Evolutionary conservation across 495 filamentous ascomycete genomes (phyloP).

Genomic region (Acidiella bohemica): DNA sequence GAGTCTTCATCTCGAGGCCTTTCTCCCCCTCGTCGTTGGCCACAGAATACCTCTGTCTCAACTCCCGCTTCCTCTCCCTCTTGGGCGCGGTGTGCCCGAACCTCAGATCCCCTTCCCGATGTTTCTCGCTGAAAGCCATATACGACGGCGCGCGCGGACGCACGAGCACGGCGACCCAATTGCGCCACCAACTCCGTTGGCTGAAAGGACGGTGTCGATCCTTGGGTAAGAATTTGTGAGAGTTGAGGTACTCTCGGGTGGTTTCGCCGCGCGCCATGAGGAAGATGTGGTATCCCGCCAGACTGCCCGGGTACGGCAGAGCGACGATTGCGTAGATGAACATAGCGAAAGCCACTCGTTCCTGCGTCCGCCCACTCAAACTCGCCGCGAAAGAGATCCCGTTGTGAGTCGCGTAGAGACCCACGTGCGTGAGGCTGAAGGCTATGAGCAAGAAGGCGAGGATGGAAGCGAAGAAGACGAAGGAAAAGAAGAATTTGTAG

Average conservation of each 20-base stretch:
- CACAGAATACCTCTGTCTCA: constrained; percentile 13
- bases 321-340: constrained; percentile 66
- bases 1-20: constrained; percentile 10
- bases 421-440: constrained; percentile 63
- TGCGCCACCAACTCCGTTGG: constrained; percentile 60
- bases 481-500: constrained; percentile 94
- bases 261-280: constrained; percentile 83
- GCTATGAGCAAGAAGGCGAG: constrained; percentile 62
- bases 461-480: constrained; percentile 63
- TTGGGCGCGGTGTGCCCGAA: constrained; percentile 38
- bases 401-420: constrained; percentile 51
- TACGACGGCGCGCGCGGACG: constrained; percentile 82
- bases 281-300: constrained; percentile 81
- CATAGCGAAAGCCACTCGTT: constrained; percentile 77
- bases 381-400: constrained; percentile 49
- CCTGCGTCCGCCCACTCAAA: constrained; percentile 38
- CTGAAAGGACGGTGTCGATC: constrained; percentile 87
- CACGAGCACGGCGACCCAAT: constrained; percentile 69
- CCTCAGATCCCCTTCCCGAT: constrained; percentile 72
- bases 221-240: constrained; percentile 80
- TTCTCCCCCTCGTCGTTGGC: neutral
- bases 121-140: constrained; percentile 67
- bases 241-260: constrained; percentile 88
- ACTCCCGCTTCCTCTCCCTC: constrained; percentile 40
- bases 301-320: constrained; percentile 66